phyloP scores from a whole-genome alignment of 441 rosid species.

The Erodium texanum region DNA sequence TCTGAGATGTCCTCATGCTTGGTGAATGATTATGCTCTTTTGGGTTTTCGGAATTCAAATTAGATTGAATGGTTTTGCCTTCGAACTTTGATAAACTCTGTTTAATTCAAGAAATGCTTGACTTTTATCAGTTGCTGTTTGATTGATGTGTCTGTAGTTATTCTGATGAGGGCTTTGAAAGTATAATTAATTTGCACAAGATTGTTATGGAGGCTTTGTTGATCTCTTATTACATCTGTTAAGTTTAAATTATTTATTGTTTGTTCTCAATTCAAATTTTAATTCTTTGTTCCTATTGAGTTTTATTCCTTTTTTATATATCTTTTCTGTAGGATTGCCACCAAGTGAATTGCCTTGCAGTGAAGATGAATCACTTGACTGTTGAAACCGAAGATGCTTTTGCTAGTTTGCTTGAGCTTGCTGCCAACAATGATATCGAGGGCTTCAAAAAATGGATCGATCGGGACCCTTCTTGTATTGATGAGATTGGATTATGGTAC shows the following conservation, averaged over 20 bases:
- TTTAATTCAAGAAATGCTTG: neutral
- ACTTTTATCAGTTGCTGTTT: no score
- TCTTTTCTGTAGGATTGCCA: constrained; percentile 1
- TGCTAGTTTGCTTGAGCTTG: constrained; percentile 64
- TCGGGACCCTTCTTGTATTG: constrained; percentile 44
- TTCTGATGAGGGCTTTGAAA: no score
- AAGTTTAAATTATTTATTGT: neutral
- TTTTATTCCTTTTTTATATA: neutral
- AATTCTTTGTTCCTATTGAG: neutral
- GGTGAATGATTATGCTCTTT: neutral
- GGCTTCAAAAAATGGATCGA: constrained; percentile 40
- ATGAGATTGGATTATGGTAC: constrained; percentile 63
- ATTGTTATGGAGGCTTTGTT: neutral
- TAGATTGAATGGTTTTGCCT: neutral
- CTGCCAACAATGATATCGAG: constrained; percentile 56
- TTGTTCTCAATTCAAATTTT: neutral
- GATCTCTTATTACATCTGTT: constrained; percentile 1
- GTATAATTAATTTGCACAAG: no score
- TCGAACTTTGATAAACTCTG: neutral
- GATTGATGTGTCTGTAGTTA: no score
- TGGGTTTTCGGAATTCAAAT: neutral
- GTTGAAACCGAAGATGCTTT: constrained; percentile 57
- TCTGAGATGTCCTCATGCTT: no score
- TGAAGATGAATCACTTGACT: constrained; percentile 53
- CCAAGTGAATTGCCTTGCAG: constrained; percentile 43